phyloP scores from a whole-genome alignment of 2,329 filamentous ascomycete genomes.

The Beauveria scarabaeidicola region DNA sequence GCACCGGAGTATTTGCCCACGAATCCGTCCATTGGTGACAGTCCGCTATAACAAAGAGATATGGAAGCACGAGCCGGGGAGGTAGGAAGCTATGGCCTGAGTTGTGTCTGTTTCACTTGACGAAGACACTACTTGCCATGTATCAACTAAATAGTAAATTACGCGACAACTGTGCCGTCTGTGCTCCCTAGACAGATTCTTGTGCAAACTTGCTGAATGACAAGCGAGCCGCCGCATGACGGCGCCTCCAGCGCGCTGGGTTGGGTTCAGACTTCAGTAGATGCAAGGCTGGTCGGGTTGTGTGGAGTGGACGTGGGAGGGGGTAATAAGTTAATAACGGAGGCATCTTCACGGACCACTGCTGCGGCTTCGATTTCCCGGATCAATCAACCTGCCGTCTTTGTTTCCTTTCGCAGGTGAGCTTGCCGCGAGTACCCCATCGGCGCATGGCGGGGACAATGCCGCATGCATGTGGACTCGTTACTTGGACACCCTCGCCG shows the following conservation, averaged over 20 bases:
- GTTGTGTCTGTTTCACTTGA: background rate
- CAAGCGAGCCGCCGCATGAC: constrained; percentile 5
- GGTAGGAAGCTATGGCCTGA: background rate
- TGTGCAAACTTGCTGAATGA: background rate
- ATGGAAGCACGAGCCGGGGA: background rate
- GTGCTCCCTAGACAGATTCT: background rate
- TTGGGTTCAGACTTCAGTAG: too few relatives aligned
- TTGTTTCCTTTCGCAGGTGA: background rate
- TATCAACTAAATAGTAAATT: background rate
- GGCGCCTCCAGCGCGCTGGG: constrained; percentile 1
- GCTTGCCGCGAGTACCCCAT: background rate
- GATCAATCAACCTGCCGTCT: background rate
- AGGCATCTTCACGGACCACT: background rate
- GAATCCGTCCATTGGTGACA: background rate
- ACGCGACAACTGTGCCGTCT: background rate
- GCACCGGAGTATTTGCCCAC: background rate
- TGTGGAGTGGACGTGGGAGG: background rate
- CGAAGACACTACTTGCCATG: background rate
- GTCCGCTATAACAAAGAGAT: background rate
- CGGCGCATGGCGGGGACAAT: background rate
- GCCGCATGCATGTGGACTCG: background rate
- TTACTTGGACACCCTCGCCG: background rate
- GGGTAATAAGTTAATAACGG: background rate
- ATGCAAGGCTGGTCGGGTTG: background rate
- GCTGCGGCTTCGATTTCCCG: background rate